Conservation (phyloP, 2,329 filamentous ascomycete genomes). For the Penicillium sp. region DNA sequence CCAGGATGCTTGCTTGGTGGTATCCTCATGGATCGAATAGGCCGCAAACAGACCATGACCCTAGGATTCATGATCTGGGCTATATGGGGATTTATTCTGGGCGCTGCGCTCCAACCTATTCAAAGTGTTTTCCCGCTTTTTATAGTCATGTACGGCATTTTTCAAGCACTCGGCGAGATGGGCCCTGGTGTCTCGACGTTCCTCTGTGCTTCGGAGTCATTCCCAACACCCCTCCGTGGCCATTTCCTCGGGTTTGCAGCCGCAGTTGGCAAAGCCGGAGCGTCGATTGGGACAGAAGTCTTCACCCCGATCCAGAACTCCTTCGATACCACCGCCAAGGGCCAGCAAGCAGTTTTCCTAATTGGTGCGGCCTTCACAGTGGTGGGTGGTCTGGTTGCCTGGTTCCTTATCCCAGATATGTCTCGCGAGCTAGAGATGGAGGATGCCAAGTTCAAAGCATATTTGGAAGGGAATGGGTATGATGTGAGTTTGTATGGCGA, state of each 20-base stretch:
- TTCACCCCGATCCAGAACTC: slow-evolving; percentile 54
- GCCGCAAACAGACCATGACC: slow-evolving; percentile 52
- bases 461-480: slow-evolving; percentile 47
- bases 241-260: slow-evolving; percentile 52
- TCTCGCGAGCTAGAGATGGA: slow-evolving; percentile 46
- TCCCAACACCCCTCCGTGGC: slow-evolving; percentile 51
- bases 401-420: slow-evolving; percentile 50
- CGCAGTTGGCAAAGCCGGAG: slow-evolving; percentile 52
- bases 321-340: slow-evolving; percentile 44
- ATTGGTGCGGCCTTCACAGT: slow-evolving; percentile 53
- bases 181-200: slow-evolving; percentile 50
- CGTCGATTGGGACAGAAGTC: slow-evolving; percentile 52
- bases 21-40: slow-evolving; percentile 51
- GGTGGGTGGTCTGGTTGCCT: slow-evolving; percentile 47
- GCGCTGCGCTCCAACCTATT: slow-evolving; percentile 48
- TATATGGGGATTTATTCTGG: slow-evolving; percentile 52
- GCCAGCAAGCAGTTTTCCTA: slow-evolving; percentile 52
- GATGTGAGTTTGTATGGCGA: slow-evolving; percentile 24
- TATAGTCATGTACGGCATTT: slow-evolving; percentile 54
- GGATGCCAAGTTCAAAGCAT: slow-evolving; percentile 47
- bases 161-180: slow-evolving; percentile 52
- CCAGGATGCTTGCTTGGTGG: slow-evolving; percentile 52
- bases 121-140: slow-evolving; percentile 53
- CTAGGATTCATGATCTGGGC: slow-evolving; percentile 51
- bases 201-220: slow-evolving; percentile 47